These are phyloP conservation scores for Wakefieldia striispora DNA, from an alignment of 768 basidiomycete genomes.

Conservation along the genomic window DNA sequence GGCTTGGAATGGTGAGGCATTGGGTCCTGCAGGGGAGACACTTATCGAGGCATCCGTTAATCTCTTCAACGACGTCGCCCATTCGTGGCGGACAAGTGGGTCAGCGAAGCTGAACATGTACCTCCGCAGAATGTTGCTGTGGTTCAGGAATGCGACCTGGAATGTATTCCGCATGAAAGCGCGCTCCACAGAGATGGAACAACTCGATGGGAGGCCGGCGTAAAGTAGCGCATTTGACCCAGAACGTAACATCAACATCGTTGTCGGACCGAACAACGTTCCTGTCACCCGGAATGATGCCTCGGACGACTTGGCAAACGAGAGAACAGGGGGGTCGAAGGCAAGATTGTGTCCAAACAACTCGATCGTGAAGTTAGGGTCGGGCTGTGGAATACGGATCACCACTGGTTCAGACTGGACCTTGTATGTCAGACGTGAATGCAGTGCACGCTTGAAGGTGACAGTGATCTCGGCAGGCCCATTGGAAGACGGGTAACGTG, in stretches of 20 bases:
- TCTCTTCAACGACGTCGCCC: slow-evolving; percentile 65
- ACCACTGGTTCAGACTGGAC: slow-evolving; percentile 85
- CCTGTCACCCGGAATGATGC: slow-evolving; percentile 91
- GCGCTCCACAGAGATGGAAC: slow-evolving; percentile 76
- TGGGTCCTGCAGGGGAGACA: slow-evolving; percentile 23
- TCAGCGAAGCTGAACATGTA: slow-evolving; percentile 97
- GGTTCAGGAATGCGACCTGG: slow-evolving; percentile 81
- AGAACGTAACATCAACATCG: slow-evolving; percentile 78
- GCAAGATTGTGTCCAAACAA: slow-evolving; percentile 83
- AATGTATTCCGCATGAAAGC: slow-evolving; percentile 98
- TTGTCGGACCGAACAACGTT: slow-evolving; percentile 77
- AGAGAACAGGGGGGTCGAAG: slow-evolving; percentile 85
- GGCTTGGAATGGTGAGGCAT: slow-evolving; percentile 37
- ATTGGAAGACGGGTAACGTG: slow-evolving; percentile 45
- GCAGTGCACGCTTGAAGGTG: slow-evolving; percentile 70
- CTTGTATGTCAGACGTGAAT: slow-evolving; percentile 80
- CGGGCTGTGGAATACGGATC: slow-evolving; percentile 80
- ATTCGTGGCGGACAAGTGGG: slow-evolving; percentile 68
- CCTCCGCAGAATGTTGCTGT: slow-evolving; percentile 65
- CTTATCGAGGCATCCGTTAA: slow-evolving; percentile 55
- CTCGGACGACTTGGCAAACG: slow-evolving; percentile 73
- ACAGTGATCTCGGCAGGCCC: slow-evolving; percentile 53
- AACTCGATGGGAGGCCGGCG: slow-evolving; percentile 75
- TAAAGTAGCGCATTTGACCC: slow-evolving; percentile 85
- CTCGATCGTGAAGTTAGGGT: slow-evolving; percentile 79